Evolutionary conservation across 192 early-diverging fungal genomes (phyloP), one percentile per base, ranked within the genome.

Genomic region (Coemansia sp.): DNA sequence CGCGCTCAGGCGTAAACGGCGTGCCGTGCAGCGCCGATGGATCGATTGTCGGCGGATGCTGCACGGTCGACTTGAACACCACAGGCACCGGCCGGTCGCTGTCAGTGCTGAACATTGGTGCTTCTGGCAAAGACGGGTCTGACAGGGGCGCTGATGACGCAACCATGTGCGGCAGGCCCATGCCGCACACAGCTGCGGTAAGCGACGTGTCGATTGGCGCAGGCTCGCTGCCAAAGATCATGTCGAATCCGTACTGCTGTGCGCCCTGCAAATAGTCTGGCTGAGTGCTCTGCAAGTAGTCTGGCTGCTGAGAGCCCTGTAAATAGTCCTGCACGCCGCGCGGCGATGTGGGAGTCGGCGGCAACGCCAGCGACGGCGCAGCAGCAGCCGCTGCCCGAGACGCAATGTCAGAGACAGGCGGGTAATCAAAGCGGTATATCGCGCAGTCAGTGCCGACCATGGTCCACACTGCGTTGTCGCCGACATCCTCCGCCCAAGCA

Each of bases 401-500:
- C 34, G 65, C 31, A 21, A 81, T 63, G 12, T 67, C 67, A 7
- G 67, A 21, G 8, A 61, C 18, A 3, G 61, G 38, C 8, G 76
- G 76, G 51, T 73, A 73, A 57, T 75, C 78, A 49, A 74, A 78
- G 46, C 71, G 64, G 61, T 71, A 76, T 54, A 70, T 66, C n/a
- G 79, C 63, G 48, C 68, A 82, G 55, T 76, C 90, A 0, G 91
- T 92, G 28, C 93, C 90, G 7, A 96, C 92, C 69, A 96, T 88
- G 6, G 94, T 96, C 94, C 94, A 96, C 15, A 96, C 89, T 2
- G 92, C 90, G 17, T 83, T 82, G 80, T 96, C 93, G n/a, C 86
- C 88, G 3, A 93, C 89, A 73, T 92, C 89, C 57, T 93, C 92
- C 18, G 82, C 82, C 87, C 87, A 88, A 47, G 85, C 74, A 9